These are phyloP conservation scores for Tetrapyrgos nigripes DNA, from an alignment of 1,284 basidiomycete genomes.

Conservation along the genomic window DNA sequence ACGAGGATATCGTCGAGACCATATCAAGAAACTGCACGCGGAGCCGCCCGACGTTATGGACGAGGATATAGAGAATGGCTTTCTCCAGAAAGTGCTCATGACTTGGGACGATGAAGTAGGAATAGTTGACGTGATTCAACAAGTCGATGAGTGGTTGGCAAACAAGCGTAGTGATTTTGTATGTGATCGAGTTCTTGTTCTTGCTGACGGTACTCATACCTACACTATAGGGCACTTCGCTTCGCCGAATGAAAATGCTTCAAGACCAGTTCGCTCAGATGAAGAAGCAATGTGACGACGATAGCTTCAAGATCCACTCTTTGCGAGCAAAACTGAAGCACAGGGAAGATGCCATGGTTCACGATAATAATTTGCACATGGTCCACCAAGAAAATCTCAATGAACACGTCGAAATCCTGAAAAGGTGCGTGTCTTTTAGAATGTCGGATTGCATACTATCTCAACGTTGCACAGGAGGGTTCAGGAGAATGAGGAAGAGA, in stretches of 20 bases:
- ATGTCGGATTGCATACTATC: neutral
- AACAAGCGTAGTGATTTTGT: neutral
- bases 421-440: neutral
- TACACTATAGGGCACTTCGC: neutral
- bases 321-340: constrained; percentile 2
- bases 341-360: neutral
- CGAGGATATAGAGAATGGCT: constrained; percentile 39
- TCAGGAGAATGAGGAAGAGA: constrained; percentile 6
- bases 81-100: constrained; percentile 36
- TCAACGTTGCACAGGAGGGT: neutral
- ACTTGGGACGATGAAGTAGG: constrained; percentile 13
- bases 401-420: neutral
- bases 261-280: constrained; percentile 3
- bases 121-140: constrained; percentile 1
- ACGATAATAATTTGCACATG: constrained; percentile 2
- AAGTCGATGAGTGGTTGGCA: constrained; percentile 6
- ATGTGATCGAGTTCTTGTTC: neutral
- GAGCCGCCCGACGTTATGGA: constrained; percentile 47
- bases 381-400: constrained; percentile 1
- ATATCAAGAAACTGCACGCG: constrained; percentile 67
- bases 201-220: neutral
- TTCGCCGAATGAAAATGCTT: constrained; percentile 6
- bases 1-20: constrained; percentile 57
- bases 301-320: constrained; percentile 6
- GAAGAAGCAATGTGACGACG: neutral